Evolutionary conservation across 1,139 yeast species (phyloP).

Genomic region (Starmera stellimalicola): DNA sequence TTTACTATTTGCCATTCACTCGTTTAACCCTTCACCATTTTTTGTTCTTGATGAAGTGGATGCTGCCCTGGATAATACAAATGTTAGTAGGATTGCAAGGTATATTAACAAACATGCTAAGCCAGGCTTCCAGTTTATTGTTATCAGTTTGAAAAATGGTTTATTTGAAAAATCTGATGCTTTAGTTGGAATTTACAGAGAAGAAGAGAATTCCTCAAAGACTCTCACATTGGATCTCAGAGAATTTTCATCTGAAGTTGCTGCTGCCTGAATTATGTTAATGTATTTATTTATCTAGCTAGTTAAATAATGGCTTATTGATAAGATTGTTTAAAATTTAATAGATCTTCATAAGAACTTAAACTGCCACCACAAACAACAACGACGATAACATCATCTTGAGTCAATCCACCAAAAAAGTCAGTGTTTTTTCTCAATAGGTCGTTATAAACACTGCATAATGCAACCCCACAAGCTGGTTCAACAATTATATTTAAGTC

Average conservation of each 20-base stretch:
- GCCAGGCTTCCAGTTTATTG: constrained; percentile 82
- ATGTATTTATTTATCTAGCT: neutral
- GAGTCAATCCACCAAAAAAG: constrained; percentile 23
- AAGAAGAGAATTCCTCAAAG: constrained; percentile 71
- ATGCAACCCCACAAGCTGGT: constrained; percentile 72
- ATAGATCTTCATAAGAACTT: constrained; percentile 27
- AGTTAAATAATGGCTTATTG: neutral
- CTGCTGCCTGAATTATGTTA: neutral
- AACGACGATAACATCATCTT: constrained; percentile 44
- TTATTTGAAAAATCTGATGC: constrained; percentile 86
- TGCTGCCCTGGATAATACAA: constrained; percentile 89
- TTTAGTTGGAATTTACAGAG: constrained; percentile 87
- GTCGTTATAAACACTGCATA: constrained; percentile 40
- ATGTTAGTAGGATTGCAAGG: constrained; percentile 76
- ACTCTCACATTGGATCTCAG: constrained; percentile 69
- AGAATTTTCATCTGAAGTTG: constrained; percentile 36
- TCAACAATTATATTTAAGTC: constrained; percentile 46
- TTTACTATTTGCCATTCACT: constrained; percentile 80
- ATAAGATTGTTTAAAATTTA: constrained; percentile 7
- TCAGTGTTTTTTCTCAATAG: constrained; percentile 28
- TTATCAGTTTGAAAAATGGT: constrained; percentile 82
- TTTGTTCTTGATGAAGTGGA: constrained; percentile 95
- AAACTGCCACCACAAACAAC: constrained; percentile 63
- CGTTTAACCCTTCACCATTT: constrained; percentile 90
- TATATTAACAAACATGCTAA: constrained; percentile 74